These are phyloP conservation scores for Chaetomiaceae sp. DNA, from an alignment of 2,329 filamentous ascomycete genomes.

Conservation along the genomic window DNA sequence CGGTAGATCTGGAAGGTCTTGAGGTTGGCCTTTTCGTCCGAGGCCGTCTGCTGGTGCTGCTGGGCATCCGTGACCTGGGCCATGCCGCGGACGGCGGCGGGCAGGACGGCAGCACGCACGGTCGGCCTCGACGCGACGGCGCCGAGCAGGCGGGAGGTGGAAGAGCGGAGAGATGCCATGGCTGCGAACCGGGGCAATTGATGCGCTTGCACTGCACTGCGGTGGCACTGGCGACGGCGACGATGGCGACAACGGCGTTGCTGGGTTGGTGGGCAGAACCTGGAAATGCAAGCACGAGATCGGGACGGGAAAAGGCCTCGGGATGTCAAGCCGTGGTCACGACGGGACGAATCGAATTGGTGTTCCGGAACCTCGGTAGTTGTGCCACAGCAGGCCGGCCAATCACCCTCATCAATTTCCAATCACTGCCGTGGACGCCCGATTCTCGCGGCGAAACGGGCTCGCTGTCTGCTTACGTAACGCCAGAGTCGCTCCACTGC, in stretches of 20 bases:
- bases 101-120: conserved; percentile 26
- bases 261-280: conserved; percentile 6
- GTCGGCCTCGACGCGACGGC: conserved; percentile 41
- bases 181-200: conserved; percentile 26
- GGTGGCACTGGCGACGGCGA: conserved; percentile 9
- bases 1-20: conserved; percentile 99
- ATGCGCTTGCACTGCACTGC: conserved; percentile 11
- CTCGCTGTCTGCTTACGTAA: conserved; percentile 10
- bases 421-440: conserved; percentile 15
- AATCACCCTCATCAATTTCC: conserved; percentile 17
- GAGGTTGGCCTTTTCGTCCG: conserved; percentile 60
- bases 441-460: conserved; percentile 1
- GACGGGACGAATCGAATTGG: conserved; percentile 21
- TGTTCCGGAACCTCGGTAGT: conserved; percentile 23
- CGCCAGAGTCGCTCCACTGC: not conserved
- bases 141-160: conserved; percentile 48
- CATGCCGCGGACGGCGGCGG: conserved; percentile 26
- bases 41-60: conserved; percentile 51
- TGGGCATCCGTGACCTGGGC: conserved; percentile 33
- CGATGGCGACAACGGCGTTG: conserved; percentile 10
- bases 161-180: conserved; percentile 60
- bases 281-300: not conserved
- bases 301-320: conserved; percentile 17
- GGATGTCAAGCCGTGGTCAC: conserved; percentile 14
- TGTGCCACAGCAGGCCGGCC: conserved; percentile 1